These are phyloP conservation scores for Coleophoma crateriformis DNA, from an alignment of 2,329 filamentous ascomycete genomes.

Conservation along the genomic window DNA sequence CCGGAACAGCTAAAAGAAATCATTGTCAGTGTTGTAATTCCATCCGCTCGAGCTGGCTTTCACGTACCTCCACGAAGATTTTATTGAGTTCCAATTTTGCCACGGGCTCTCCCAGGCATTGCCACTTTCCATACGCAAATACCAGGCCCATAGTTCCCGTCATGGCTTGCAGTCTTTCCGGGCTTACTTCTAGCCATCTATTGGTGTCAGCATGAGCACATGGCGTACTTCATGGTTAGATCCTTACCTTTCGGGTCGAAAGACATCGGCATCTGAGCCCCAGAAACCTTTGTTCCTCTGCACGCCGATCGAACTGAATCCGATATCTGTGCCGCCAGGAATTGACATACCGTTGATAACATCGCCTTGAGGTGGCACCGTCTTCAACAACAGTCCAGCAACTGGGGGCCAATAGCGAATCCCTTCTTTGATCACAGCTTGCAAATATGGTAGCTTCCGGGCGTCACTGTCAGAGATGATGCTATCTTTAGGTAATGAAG, in stretches of 20 bases:
- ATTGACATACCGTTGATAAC: slow-evolving; percentile 10
- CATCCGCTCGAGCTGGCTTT: not conserved
- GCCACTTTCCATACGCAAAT: slow-evolving; percentile 33
- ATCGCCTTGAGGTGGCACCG: slow-evolving; percentile 13
- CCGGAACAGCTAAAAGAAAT: slow-evolving; percentile 2
- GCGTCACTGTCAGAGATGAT: slow-evolving; percentile 28
- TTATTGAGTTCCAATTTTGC: slow-evolving; percentile 45
- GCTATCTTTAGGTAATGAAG: not conserved
- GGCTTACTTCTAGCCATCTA: slow-evolving; percentile 36
- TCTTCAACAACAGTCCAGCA: slow-evolving; percentile 14
- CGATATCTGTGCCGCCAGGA: slow-evolving; percentile 9
- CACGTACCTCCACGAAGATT: slow-evolving; percentile 37
- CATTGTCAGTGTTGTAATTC: not conserved
- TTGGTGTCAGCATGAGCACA: not conserved
- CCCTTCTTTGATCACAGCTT: slow-evolving; percentile 43
- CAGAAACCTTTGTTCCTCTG: slow-evolving; percentile 28
- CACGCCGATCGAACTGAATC: slow-evolving; percentile 26
- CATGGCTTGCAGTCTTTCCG: slow-evolving; percentile 27
- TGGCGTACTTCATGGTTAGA: not conserved
- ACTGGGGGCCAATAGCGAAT: slow-evolving; percentile 41
- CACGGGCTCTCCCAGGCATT: slow-evolving; percentile 41
- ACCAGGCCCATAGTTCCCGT: slow-evolving; percentile 32
- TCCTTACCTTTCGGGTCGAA: slow-evolving; percentile 38
- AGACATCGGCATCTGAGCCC: slow-evolving; percentile 32
- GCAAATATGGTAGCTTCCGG: slow-evolving; percentile 37